Percentiles rank a stretch among this genome's conserved stretches.
Conservation (phyloP, 139 green algal genomes). For the Spirogloea muscicola region DNA sequence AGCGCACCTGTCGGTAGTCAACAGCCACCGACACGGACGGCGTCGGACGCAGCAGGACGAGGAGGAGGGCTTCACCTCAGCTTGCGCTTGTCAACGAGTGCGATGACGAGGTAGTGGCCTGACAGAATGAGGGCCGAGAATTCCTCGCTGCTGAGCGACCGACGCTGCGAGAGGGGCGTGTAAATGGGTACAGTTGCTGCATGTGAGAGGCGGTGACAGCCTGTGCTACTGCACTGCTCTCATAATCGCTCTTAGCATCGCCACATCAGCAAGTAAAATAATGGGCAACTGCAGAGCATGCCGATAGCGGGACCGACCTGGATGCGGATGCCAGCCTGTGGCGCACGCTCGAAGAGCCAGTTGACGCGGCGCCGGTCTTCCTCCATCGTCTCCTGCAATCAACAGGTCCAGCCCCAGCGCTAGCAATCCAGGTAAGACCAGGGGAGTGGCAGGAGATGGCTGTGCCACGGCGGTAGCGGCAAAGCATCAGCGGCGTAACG, state of each 20-base stretch:
- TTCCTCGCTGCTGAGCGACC: conserved; percentile 48
- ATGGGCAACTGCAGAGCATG: no score
- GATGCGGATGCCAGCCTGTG: conserved; percentile 56
- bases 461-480: no score
- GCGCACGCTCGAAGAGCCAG: conserved; percentile 65
- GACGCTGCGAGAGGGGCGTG: conserved; percentile 13
- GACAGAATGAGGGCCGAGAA: conserved; percentile 44
- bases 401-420: not conserved
- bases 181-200: no score
- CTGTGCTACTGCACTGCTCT: no score
- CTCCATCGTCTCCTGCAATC: conserved; percentile 52
- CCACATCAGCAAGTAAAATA: no score
- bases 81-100: conserved; percentile 77
- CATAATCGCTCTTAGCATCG: no score
- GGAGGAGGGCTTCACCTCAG: conserved; percentile 52
- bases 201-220: no score
- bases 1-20: no score
- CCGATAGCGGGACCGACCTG: not conserved
- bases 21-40: no score
- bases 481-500: no score
- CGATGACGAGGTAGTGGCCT: conserved; percentile 64
- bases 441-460: no score
- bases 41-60: no score
- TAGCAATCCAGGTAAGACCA: not conserved
- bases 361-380: conserved; percentile 71